Conservation (phyloP, 2,329 filamentous ascomycete species). For the Botrytis galanthina region DNA sequence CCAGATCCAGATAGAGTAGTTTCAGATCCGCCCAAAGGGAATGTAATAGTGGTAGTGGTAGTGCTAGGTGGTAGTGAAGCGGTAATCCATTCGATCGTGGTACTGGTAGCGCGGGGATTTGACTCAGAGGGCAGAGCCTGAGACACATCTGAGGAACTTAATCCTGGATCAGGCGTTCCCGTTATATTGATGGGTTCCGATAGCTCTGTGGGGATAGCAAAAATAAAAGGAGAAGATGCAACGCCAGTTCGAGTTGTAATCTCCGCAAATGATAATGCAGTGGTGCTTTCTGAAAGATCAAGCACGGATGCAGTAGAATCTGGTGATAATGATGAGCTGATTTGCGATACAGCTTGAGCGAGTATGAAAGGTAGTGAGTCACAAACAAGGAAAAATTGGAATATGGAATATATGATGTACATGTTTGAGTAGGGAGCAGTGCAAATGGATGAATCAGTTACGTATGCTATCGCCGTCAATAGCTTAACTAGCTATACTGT, state of each 20-base stretch:
- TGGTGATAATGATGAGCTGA: background rate
- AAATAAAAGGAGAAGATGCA: background rate
- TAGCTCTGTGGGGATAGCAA: background rate
- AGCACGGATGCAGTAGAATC: background rate
- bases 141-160: background rate
- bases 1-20: background rate
- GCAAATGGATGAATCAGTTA: background rate
- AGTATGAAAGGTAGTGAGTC: background rate
- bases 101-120: background rate
- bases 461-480: background rate
- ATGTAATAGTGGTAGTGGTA: background rate
- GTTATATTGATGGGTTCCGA: background rate
- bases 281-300: background rate
- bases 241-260: background rate
- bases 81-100: background rate
- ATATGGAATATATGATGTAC: too few species aligned
- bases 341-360: background rate
- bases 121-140: background rate
- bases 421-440: background rate
- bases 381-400: background rate
- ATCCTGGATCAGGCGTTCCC: background rate
- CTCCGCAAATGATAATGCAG: too few species aligned
- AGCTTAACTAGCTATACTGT: background rate
- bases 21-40: background rate
- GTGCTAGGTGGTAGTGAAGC: background rate